These are phyloP conservation scores for Ceratobasidium sp. DNA, from an alignment of 1,284 basidiomycete genomes.

Conservation along the genomic window DNA sequence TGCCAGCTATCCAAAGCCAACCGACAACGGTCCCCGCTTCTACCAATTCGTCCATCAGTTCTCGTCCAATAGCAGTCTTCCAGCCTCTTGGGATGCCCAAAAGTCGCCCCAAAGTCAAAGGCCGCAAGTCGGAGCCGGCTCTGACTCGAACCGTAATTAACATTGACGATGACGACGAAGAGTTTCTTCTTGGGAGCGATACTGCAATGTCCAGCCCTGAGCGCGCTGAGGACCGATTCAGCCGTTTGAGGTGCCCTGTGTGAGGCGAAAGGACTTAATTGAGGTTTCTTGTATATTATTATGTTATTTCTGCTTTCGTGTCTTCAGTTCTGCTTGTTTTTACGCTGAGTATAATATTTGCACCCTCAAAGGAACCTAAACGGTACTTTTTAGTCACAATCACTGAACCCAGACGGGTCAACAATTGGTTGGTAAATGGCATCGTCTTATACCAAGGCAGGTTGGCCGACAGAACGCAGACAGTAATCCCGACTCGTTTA, in stretches of 20 bases:
- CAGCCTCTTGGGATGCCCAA: constrained; percentile 41
- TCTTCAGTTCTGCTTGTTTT: neutral
- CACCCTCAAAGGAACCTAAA: too few relatives aligned
- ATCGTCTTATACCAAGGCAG: too few relatives aligned
- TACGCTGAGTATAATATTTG: neutral
- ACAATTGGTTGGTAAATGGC: too few relatives aligned
- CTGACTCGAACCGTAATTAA: constrained; percentile 17
- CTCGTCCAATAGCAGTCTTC: constrained; percentile 25
- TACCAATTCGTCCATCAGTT: neutral
- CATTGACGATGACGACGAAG: constrained; percentile 36
- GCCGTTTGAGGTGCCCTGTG: constrained; percentile 18
- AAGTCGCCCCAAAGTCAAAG: constrained; percentile 32
- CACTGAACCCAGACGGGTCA: too few relatives aligned
- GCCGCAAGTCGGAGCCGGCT: constrained; percentile 38
- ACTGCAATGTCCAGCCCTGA: constrained; percentile 32
- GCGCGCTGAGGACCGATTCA: constrained; percentile 25
- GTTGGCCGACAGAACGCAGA: too few relatives aligned
- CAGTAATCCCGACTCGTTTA: too few relatives aligned
- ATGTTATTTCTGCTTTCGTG: constrained; percentile 31
- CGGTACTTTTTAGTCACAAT: too few relatives aligned
- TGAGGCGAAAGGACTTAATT: neutral
- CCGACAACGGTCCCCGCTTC: constrained; percentile 4
- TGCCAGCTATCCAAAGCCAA: constrained; percentile 15
- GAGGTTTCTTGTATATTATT: constrained; percentile 24
- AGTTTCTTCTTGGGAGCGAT: constrained; percentile 27